Evolutionary conservation across 2,329 filamentous ascomycete species (phyloP).

Genomic region (Dothideomycetes sp.): DNA sequence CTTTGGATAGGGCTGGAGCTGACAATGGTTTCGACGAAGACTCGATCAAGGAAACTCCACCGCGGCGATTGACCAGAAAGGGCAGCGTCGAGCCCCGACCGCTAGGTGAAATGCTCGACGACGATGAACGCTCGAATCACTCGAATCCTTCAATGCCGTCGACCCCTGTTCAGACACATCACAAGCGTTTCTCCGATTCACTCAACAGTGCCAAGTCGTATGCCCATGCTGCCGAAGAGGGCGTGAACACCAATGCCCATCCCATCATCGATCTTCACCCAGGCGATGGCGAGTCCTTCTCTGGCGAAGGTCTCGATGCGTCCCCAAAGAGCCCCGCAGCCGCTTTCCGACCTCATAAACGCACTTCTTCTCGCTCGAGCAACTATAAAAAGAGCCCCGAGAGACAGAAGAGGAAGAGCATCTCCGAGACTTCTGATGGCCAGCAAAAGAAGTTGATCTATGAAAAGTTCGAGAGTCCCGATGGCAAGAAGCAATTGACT

Average conservation of each 20-base stretch:
- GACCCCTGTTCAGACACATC: conserved; percentile 9
- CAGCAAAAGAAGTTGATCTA: conserved; percentile 27
- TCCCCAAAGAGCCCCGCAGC: conserved; percentile 22
- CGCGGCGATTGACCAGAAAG: conserved; percentile 18
- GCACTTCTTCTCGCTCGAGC: conserved; percentile 18
- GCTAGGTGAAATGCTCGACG: conserved; percentile 28
- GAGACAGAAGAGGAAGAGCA: conserved; percentile 13
- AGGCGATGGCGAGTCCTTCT: conserved; percentile 19
- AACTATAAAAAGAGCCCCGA: conserved; percentile 3
- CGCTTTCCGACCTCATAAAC: conserved; percentile 21
- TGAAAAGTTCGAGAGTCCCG: conserved; percentile 35
- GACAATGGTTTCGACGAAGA: conserved; percentile 20
- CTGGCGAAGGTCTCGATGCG: conserved; percentile 19
- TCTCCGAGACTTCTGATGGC: conserved; percentile 15
- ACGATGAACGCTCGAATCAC: conserved; percentile 22
- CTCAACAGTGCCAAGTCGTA: conserved; percentile 28
- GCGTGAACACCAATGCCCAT: conserved; percentile 7
- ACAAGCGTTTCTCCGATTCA: not conserved
- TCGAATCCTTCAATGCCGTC: conserved; percentile 17
- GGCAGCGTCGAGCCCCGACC: conserved; percentile 24
- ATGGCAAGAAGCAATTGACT: conserved; percentile 37
- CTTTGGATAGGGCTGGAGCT: conserved; percentile 23
- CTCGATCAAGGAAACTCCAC: conserved; percentile 28
- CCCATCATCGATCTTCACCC: conserved; percentile 5
- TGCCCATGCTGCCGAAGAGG: conserved; percentile 24